Evolutionary conservation across 495 filamentous ascomycete genomes (phyloP), one percentile per base, ranked within the genome.

Genomic region (Acidiella bohemica): DNA sequence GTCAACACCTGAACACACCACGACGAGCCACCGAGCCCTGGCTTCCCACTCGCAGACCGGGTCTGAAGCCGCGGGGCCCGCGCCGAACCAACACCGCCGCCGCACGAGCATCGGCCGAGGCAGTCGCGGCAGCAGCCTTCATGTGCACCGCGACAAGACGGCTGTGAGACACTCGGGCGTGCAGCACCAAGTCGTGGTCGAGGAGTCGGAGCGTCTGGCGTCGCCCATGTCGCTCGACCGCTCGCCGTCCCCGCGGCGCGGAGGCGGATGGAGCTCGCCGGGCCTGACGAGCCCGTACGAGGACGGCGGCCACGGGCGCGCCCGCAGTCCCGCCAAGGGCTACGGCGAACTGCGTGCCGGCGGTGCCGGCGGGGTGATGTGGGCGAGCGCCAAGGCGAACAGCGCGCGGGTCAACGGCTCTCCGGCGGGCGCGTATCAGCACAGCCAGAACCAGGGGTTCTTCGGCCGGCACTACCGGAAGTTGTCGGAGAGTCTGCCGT

Each of bases 231-330:
- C 84, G 49, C 60, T 85, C 40, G 86, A 83, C 39, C 75, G 82
- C 60, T 88, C 83, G 53, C 84, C 84, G 32, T 88, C 82, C 34
- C 84, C 84, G 44, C 71, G 72, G 39, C 75, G 72, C 46, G 80
- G 80, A 49, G 83, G 80, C 53, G 84, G 84, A 49, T 93, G 86
- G 85, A 74, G 82, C 42, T 88, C 77, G 60, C 85, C 85, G 14
- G 84, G 82, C 22, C 67, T 92, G 36, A 77, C 72, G 33, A 72
- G 75, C 42, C 63, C 60, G 6, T 66, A 59, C 42, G 59, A 60
- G 17, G 64, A 59, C 25, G 25, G n/a, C n/a, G 25, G 25, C 25
- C 7, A 78, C 58, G 80, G 78, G 44, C 67, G 70, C 53, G 72
- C 78, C 7, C 39, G 46, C 13, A 24, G 32, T 10, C 35, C 25